These are phyloP conservation scores for Arctium lappa DNA, from an alignment of 129 eudicot genomes.

Conservation along the genomic window DNA sequence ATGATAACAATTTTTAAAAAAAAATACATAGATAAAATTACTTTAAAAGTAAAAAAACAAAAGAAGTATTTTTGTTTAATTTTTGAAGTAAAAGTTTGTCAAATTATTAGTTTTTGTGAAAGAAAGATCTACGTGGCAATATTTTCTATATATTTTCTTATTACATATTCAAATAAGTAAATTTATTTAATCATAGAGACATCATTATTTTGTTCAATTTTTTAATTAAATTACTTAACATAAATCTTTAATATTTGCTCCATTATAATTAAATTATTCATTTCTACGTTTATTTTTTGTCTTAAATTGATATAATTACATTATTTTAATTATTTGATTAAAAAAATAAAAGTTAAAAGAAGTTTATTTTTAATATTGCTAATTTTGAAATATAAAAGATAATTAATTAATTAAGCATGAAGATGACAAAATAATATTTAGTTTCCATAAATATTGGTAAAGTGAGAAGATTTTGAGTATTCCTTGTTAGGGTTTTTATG, in stretches of 20 bases:
- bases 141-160: background rate
- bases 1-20: too few relatives aligned
- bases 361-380: background rate
- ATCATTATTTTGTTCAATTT: background rate
- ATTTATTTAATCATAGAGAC: too few relatives aligned
- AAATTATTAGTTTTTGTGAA: background rate
- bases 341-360: background rate
- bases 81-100: background rate
- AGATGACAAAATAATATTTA: background rate
- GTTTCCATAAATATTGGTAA: constrained; percentile 13
- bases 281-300: background rate
- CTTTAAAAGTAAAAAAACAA: too few relatives aligned
- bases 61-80: background rate
- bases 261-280: too few relatives aligned
- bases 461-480: constrained; percentile 19
- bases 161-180: background rate
- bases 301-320: background rate
- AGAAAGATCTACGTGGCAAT: background rate
- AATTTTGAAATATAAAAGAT: background rate
- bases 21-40: too few relatives aligned
- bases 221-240: background rate
- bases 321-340: background rate
- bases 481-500: constrained; percentile 39
- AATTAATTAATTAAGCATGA: background rate
- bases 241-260: background rate